Percentiles rank a stretch among this genome's conserved stretches.
phyloP scores from a whole-genome alignment of 768 basidiomycete species.

The Suillus subalutaceus region DNA sequence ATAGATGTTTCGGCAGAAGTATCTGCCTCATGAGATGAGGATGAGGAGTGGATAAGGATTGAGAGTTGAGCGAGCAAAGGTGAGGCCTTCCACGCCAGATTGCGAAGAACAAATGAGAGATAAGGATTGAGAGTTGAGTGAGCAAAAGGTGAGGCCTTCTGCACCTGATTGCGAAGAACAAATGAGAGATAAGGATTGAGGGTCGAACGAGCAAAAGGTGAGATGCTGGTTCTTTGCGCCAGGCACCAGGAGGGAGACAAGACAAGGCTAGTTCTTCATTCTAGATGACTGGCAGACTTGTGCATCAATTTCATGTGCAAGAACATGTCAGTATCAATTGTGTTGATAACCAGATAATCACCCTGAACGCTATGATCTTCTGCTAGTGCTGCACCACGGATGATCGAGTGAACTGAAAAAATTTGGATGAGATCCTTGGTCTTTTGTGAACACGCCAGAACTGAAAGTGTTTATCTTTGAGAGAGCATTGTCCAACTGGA shows the following conservation, averaged over 20 bases:
- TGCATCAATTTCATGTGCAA: constrained; percentile 12
- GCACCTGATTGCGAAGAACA: too few species aligned
- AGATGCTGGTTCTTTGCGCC: too few species aligned
- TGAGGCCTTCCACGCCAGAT: too few species aligned
- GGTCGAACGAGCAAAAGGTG: too few species aligned
- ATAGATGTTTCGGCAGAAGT: too few species aligned
- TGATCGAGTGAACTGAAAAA: constrained; percentile 33
- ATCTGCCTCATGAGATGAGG: too few species aligned
- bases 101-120: too few species aligned
- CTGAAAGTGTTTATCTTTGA: constrained; percentile 27
- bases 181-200: too few species aligned
- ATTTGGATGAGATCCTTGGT: constrained; percentile 14
- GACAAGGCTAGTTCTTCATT: background rate
- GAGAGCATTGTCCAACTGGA: constrained; percentile 7
- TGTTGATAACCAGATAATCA: constrained; percentile 31
- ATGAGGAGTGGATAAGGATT: too few species aligned
- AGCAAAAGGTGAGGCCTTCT: too few species aligned
- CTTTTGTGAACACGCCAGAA: constrained; percentile 21
- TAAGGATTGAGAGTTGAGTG: too few species aligned
- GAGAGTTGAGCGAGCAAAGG: too few species aligned
- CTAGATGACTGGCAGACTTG: background rate
- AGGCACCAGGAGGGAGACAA: background rate
- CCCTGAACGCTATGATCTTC: constrained; percentile 20
- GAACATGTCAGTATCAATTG: constrained; percentile 36
- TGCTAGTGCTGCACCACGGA: constrained; percentile 30